phyloP scores from a whole-genome alignment of 2,329 filamentous ascomycete species.

The Fusarium nematophilum region DNA sequence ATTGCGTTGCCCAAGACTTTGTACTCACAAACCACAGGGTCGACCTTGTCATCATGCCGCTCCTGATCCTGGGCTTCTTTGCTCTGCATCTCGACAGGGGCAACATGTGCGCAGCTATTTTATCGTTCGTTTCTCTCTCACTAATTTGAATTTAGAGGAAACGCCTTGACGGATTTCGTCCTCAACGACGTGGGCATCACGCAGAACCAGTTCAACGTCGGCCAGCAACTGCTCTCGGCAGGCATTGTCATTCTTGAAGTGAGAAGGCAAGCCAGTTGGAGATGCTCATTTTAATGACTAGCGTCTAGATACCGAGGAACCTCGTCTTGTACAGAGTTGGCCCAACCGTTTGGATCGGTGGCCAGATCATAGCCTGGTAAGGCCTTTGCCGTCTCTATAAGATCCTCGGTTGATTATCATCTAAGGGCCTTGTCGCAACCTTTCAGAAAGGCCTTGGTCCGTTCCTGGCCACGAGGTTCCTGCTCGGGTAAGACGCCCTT shows the following conservation, averaged over 20 bases:
- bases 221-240: constrained; percentile 56
- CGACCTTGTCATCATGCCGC: constrained; percentile 56
- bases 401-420: constrained; percentile 39
- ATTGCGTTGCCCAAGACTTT: background rate
- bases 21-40: constrained; percentile 46
- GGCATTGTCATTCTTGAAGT: constrained; percentile 56
- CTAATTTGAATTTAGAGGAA: constrained; percentile 37
- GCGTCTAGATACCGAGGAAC: constrained; percentile 57
- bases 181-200: constrained; percentile 57
- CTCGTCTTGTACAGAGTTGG: constrained; percentile 58
- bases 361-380: constrained; percentile 49
- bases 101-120: constrained; percentile 50
- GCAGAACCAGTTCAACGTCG: constrained; percentile 60
- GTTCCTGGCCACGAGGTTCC: constrained; percentile 51
- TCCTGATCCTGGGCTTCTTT: constrained; percentile 58
- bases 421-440: constrained; percentile 48
- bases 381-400: constrained; percentile 36
- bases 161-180: constrained; percentile 58
- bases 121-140: no score
- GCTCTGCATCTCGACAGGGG: constrained; percentile 53
- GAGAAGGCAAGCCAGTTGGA: no score
- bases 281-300: no score
- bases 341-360: constrained; percentile 55
- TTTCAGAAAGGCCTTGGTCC: constrained; percentile 43
- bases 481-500: constrained; percentile 43